Conservation (phyloP, 257 asterid genomes). For the Schizonepeta tenuifolia region DNA sequence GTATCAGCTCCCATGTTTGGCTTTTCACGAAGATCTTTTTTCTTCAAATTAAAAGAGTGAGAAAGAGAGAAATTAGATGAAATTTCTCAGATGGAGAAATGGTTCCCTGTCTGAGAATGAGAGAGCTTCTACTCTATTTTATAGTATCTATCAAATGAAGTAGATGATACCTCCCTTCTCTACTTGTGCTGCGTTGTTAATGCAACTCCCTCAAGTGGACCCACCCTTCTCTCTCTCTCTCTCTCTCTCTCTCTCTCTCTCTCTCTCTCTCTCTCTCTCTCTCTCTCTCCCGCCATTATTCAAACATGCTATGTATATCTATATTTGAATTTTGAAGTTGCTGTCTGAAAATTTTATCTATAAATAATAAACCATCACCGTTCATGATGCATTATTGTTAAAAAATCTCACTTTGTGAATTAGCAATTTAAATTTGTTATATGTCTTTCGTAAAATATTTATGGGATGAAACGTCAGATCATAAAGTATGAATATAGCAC, state of each 20-base stretch:
- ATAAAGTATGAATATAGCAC: too few species aligned
- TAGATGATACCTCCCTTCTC: background rate
- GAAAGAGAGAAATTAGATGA: constrained; percentile 14
- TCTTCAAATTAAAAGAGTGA: background rate
- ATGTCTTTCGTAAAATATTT: too few species aligned
- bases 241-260: too few species aligned
- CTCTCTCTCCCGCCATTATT: background rate
- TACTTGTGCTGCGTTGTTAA: background rate
- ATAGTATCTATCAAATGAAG: constrained; percentile 25
- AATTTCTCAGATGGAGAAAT: background rate
- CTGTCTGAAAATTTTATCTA: too few species aligned
- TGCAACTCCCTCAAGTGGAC: constrained; percentile 8
- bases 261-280: too few species aligned
- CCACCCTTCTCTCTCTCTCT: background rate
- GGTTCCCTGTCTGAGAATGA: background rate
- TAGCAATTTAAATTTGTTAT: too few species aligned
- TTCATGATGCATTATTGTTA: too few species aligned
- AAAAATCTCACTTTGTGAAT: too few species aligned
- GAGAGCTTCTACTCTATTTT: constrained; percentile 31
- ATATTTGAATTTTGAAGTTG: too few species aligned
- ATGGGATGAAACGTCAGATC: too few species aligned
- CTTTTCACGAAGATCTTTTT: constrained; percentile 2
- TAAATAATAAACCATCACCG: too few species aligned
- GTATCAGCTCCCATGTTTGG: constrained; percentile 43
- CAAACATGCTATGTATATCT: background rate